Base-by-base conservation (phyloP, 2,329 filamentous ascomycete species). In the Calonectria montana region DNA sequence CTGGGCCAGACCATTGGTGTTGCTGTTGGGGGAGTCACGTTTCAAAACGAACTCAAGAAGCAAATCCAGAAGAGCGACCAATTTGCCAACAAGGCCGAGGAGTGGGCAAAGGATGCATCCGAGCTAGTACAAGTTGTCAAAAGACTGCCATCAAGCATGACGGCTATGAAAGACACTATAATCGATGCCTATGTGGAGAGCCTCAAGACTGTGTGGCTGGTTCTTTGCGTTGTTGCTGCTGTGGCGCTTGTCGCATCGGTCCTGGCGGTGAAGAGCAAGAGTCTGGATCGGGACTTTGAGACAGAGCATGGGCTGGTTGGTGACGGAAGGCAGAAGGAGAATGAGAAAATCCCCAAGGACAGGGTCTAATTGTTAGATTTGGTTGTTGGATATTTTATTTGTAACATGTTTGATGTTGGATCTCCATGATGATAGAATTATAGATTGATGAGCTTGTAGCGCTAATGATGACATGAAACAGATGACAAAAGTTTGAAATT, bases 1-100 rank as follows among this genome's bases (percentile, higher is more conserved):
- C 87, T 94, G 27, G 92, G 92, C 0, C 91, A 93, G 79, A 86
- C 89, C 0, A 82, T 94, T 12, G 92, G 92, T 27, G 90, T 94
- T 3, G 91, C 92, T 2, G 86, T 93, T 64, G 90, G 91, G 2
- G 92, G 92, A 4, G 91, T 92, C 37, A 87, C 93, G 65, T 94
- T 94, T 83, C 91, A 94, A 81, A 94, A 94, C 74, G 86, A 87
- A 69, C 89, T 92, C 82, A 84, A 83, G 66, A 82, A 81, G 53
- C 87, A 89, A 72, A 81, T 93, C 53, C 74, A 84, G 16, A 83
- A 80, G 2, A 87, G 87, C 55, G 84, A 88, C 0, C 81, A 83
- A 25, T 86, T 91, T 63, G 87, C 87, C 2, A 59, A 62, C 18
- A 65, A 77, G 67, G 85, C 80, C n/a, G 72, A 79, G 57, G 83